Conservation (phyloP, 345 rosid genomes). For the Citrus glauca region DNA sequence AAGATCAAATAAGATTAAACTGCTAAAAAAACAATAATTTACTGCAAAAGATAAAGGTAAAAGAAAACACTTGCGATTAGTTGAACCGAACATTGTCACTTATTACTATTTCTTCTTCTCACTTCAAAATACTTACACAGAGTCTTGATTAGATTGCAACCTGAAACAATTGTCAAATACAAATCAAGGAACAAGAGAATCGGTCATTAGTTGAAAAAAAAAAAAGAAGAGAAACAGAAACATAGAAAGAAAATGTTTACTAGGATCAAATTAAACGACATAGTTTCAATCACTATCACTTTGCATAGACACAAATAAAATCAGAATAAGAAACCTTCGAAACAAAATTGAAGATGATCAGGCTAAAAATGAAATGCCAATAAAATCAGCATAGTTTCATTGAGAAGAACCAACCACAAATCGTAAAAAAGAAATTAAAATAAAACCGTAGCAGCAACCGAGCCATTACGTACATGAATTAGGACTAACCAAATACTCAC, state of each 20-base stretch:
- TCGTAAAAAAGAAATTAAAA: not conserved
- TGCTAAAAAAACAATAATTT: not conserved
- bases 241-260: not conserved
- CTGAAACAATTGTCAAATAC: conserved; percentile 3
- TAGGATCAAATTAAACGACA: not conserved
- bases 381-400: not conserved
- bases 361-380: not conserved
- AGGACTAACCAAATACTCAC: not conserved
- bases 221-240: not conserved
- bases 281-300: not conserved
- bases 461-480: not conserved
- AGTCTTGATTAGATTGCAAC: conserved; percentile 15
- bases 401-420: not conserved
- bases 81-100: conserved; percentile 50
- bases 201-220: too few relatives aligned
- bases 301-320: not conserved
- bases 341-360: not conserved
- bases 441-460: not conserved
- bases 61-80: conserved; percentile 43
- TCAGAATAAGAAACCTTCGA: not conserved
- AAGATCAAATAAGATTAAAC: not conserved
- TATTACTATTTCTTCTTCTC: not conserved
- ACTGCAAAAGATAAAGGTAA: conserved; percentile 2
- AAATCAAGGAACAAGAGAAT: not conserved
- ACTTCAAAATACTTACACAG: not conserved